These are phyloP conservation scores for Rhizopogon parksii DNA, from an alignment of 1,284 basidiomycete species.

Conservation along the genomic window DNA sequence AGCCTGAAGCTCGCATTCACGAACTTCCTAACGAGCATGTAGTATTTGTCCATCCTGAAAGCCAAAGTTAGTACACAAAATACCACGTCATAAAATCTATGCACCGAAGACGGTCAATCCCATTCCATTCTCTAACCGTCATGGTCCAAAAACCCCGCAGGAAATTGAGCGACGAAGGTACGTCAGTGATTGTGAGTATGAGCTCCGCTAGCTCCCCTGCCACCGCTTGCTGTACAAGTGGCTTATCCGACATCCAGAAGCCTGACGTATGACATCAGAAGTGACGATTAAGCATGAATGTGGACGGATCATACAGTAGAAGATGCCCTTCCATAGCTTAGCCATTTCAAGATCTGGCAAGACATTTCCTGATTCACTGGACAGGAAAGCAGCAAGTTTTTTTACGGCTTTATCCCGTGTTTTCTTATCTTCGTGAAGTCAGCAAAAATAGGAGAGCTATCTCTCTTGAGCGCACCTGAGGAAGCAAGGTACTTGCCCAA, in stretches of 20 bases:
- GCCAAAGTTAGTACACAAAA: slow-evolving; percentile 5
- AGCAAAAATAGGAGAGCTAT: slow-evolving; percentile 11
- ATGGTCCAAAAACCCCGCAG: slow-evolving; percentile 88
- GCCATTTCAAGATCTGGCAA: slow-evolving; percentile 74
- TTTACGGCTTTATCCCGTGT: slow-evolving; percentile 85
- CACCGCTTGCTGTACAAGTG: slow-evolving; percentile 89
- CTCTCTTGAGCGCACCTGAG: slow-evolving; percentile 51
- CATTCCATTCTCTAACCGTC: slow-evolving; percentile 85
- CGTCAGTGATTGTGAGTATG: slow-evolving; percentile 59
- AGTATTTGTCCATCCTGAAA: slow-evolving; percentile 90
- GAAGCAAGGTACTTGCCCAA: slow-evolving; percentile 88
- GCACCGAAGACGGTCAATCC: slow-evolving; percentile 80
- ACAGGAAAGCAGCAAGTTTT: slow-evolving; percentile 70
- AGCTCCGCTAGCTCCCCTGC: slow-evolving; percentile 83
- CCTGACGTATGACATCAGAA: slow-evolving; percentile 40
- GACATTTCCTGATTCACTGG: slow-evolving; percentile 48
- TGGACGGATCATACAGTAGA: slow-evolving; percentile 70
- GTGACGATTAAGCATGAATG: background rate
- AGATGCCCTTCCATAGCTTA: slow-evolving; percentile 96
- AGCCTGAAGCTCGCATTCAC: slow-evolving; percentile 81
- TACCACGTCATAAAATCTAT: background rate
- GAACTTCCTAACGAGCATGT: slow-evolving; percentile 88
- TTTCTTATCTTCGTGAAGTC: slow-evolving; percentile 63
- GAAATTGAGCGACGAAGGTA: slow-evolving; percentile 64
- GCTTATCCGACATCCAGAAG: slow-evolving; percentile 99